Base-by-base conservation (phyloP, 2,329 filamentous ascomycete species). In the Ascomycota sp. region DNA sequence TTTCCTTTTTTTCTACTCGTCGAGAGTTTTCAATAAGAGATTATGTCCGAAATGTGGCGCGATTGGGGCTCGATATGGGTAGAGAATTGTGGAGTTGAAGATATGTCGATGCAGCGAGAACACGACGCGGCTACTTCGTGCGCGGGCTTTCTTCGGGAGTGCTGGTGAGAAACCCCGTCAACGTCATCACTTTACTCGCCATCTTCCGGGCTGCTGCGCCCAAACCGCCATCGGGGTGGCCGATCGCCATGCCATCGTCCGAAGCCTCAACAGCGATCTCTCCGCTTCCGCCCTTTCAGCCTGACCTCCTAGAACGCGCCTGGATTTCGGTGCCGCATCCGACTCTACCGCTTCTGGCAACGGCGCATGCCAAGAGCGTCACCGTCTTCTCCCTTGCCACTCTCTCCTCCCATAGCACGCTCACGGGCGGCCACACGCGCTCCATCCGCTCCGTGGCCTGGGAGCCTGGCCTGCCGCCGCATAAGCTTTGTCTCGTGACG, bases 281-380 rank as follows among this genome's bases (percentile, higher is more conserved):
- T 31, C 55, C 63, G 15, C 55, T 72, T 10, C 48, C 57, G 4
- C 48, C 59, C 25, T 57, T 72, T 44, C 57, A 58, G 30, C 67
- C 63, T 23, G 61, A 69, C 40, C 60, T 75, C 27, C 62, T 65
- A 43, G 63, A 73, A 40, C 80, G 89, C 41, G 75, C 82, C 43
- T 98, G 89, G 89, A 70, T 73, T 38, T 81, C 80, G 13, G 60
- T 74, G 33, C 80, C 85, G 2, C 89, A 98, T 47, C 83, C 86
- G 3, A 76, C 73, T 20, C 73, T 89, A 13, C 86, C 89, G 4
- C 68, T 95, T 35, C 62, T 94, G 43, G 89, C 86, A 33, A 94
- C 86, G 12, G 75, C 82, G 36, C 82, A 85, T 54, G 73, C 79
- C 34, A 92, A 89, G 47, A 75, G 75, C 23, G 80, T 89, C 33